These are phyloP conservation scores for Oryza nivara DNA, from an alignment of 176 grass and related monocot genomes.

Conservation along the genomic window DNA sequence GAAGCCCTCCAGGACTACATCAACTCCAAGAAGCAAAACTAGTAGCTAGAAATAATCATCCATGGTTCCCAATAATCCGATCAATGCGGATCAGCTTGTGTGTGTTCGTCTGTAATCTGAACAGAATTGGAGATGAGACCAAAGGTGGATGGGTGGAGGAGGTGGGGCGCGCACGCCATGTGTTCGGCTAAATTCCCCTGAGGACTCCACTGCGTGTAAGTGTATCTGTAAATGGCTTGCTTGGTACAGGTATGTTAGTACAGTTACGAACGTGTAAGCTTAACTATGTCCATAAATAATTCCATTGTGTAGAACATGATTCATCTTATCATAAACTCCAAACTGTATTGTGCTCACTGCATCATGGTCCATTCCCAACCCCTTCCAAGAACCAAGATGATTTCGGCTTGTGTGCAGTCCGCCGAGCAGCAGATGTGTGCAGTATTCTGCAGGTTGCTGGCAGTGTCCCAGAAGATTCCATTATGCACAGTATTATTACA, in stretches of 20 bases:
- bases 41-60: neutral
- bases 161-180: neutral
- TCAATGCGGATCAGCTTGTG: neutral
- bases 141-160: no score
- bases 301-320: neutral
- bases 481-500: neutral
- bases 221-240: neutral
- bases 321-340: no score
- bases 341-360: neutral
- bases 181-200: constrained; percentile 37
- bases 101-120: neutral
- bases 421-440: neutral
- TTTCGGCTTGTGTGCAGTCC: no score
- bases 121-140: neutral
- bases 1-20: constrained; percentile 66
- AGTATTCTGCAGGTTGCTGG: neutral
- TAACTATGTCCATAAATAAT: neutral
- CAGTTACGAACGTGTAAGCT: neutral
- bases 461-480: neutral
- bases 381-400: neutral
- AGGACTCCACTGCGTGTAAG: neutral
- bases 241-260: neutral
- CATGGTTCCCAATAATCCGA: neutral
- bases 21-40: constrained; percentile 57
- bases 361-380: neutral